phyloP scores from a whole-genome alignment of 1,139 yeast genomes.

The Blastobotrys persicus region DNA sequence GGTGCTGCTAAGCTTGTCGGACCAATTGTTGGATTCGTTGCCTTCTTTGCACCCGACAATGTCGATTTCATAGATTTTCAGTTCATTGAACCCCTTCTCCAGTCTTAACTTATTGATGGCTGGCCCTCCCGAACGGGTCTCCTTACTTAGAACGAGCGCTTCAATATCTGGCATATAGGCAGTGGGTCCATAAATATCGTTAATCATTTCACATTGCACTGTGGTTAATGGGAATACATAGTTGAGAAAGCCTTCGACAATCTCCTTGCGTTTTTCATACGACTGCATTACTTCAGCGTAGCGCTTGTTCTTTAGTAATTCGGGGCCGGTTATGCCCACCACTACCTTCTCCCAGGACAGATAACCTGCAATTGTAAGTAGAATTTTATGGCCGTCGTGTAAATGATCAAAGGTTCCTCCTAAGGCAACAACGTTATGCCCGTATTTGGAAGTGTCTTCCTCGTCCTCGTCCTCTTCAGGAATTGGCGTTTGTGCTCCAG shows the following conservation, averaged over 20 bases:
- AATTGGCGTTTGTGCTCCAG: constrained; percentile 7
- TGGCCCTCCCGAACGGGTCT: constrained; percentile 73
- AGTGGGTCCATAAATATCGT: constrained; percentile 94
- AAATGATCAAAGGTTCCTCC: constrained; percentile 98
- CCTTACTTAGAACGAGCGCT: constrained; percentile 76
- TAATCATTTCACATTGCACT: constrained; percentile 55
- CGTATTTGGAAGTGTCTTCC: constrained; percentile 10
- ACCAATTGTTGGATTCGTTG: constrained; percentile 51
- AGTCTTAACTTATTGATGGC: constrained; percentile 63
- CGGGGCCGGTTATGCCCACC: constrained; percentile 83
- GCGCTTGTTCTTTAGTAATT: constrained; percentile 69
- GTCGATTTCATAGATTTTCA: constrained; percentile 60
- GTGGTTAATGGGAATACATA: constrained; percentile 46
- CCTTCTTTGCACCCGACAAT: constrained; percentile 58
- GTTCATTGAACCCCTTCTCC: constrained; percentile 51
- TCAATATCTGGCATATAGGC: constrained; percentile 73
- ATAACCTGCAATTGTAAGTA: constrained; percentile 71
- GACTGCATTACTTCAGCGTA: constrained; percentile 63
- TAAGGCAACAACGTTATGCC: constrained; percentile 40
- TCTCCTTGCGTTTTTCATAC: constrained; percentile 49
- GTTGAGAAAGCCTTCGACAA: constrained; percentile 50
- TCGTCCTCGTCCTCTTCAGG: constrained; percentile 11
- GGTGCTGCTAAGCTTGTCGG: constrained; percentile 84
- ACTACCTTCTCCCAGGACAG: constrained; percentile 55
- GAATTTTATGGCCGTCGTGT: constrained; percentile 91